Evolutionary conservation across 148 eudicot species (phyloP), one percentile per base, ranked within the genome.

Genomic region (Chenopodium album): DNA sequence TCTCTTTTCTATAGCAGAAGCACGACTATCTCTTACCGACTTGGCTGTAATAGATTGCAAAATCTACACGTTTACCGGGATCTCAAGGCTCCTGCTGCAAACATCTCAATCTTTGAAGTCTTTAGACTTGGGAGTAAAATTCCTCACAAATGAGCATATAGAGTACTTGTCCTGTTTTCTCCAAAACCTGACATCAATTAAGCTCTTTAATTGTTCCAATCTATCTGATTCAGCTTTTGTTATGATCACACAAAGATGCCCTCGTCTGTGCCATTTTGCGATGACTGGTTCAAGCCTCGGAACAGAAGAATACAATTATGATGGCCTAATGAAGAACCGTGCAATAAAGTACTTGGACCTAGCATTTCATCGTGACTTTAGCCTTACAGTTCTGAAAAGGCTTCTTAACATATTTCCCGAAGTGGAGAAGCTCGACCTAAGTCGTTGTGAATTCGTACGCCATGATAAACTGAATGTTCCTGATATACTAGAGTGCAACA

Each of bases 51-150:
- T 20, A 52, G 54, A 23, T 44, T 85, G 87, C 44, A 74, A 68
- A 72, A 44, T 68, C 32, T 81, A 85, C 66, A 81, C 87, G 12
- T 85, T 85, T 81, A 20, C 64, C 1, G 87, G 84, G 60, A 44
- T 85, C 52, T 73, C 48, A 16, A 76, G 32, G 11, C 71, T 85
- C 12, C 70, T 85, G 66, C 10, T 9, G 13, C 72, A 70, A 20
- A 68, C 86, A 0, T 34, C 9, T 63, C 76, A 11, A 44, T 66
- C 83, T 47, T 32, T 84, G 13, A 60, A 79, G 31, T 60, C 63
- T 19, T 69, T 79, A 56, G 71, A 37, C 7, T 37, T 37, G 44
- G 44, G 44, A 37, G 7, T 65, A 0, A 52, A 79, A 37, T 79
- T 79, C 76, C 80, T 79, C 26, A 84, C 82, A 2, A 23, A 84